Percentiles rank a stretch among this genome's conserved stretches.
Conservation (phyloP, 1,284 basidiomycete species). For the Cutaneotrichosporon cavernicola region DNA sequence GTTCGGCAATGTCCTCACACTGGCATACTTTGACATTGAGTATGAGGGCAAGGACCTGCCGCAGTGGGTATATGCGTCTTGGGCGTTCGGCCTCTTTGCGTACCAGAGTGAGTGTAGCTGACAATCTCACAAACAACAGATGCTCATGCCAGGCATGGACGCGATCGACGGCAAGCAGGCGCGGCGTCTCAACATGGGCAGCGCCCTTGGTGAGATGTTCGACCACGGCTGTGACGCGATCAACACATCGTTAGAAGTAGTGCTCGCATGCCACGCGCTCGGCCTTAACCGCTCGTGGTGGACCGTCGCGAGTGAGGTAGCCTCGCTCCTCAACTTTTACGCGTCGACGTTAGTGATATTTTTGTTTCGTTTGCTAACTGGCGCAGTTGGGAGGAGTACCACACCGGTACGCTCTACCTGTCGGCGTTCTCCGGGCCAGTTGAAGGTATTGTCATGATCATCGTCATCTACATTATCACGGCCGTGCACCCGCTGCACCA, state of each 20-base stretch:
- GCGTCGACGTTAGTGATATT: slow-evolving; percentile 54
- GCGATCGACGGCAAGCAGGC: slow-evolving; percentile 79
- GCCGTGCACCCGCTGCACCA: slow-evolving; percentile 63
- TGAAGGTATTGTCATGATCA: slow-evolving; percentile 89
- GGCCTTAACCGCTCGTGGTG: slow-evolving; percentile 93
- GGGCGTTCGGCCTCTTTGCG: slow-evolving; percentile 82
- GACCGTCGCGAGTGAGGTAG: slow-evolving; percentile 84
- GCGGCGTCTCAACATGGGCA: slow-evolving; percentile 88
- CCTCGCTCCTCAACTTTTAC: slow-evolving; percentile 90
- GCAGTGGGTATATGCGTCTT: slow-evolving; percentile 83
- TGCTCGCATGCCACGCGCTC: slow-evolving; percentile 78
- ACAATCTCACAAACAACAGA: slow-evolving; percentile 61
- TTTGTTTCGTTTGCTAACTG: neutral
- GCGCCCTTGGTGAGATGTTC: slow-evolving; percentile 84
- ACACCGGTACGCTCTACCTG: slow-evolving; percentile 86
- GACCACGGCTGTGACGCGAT: slow-evolving; percentile 92
- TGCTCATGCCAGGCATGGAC: slow-evolving; percentile 50
- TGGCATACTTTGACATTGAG: slow-evolving; percentile 75
- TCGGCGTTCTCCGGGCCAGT: slow-evolving; percentile 95
- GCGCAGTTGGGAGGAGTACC: slow-evolving; percentile 83
- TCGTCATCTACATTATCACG: slow-evolving; percentile 72
- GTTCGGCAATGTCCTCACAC: slow-evolving; percentile 75
- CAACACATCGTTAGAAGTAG: slow-evolving; percentile 90
- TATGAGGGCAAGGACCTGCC: slow-evolving; percentile 69
- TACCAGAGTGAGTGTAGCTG: slow-evolving; percentile 84